Evolutionary conservation across 495 filamentous ascomycete species (phyloP).

Genomic region (Hypoxylon fuscum): DNA sequence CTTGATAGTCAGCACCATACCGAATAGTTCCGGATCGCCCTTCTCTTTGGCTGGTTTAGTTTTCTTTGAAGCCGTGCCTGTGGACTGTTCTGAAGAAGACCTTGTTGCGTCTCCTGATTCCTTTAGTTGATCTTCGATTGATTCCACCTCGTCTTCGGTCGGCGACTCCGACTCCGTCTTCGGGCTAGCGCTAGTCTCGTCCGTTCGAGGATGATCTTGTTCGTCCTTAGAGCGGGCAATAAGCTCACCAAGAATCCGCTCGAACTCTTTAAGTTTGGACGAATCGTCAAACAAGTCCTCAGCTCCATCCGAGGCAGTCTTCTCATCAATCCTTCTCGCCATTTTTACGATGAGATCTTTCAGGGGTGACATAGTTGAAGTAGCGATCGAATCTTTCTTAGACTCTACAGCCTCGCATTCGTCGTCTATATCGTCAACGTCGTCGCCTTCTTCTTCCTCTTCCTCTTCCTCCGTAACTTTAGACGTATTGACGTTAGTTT

Average conservation of each 20-base stretch:
- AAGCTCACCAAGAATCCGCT: conserved; percentile 51
- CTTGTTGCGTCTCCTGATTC: conserved; percentile 5
- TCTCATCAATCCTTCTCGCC: conserved; percentile 35
- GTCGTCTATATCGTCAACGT: conserved; percentile 32
- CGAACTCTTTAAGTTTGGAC: conserved; percentile 49
- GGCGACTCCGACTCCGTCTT: conserved; percentile 3
- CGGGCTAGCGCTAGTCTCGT: conserved; percentile 16
- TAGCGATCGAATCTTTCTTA: conserved; percentile 29
- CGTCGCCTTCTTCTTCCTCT: conserved; percentile 38
- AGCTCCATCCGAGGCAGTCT: conserved; percentile 28
- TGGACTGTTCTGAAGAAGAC: conserved; percentile 10
- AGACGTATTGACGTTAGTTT: background rate
- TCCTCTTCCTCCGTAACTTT: conserved; percentile 33
- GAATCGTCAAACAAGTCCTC: conserved; percentile 33
- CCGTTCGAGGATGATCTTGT: conserved; percentile 33
- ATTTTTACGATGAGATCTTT: conserved; percentile 42
- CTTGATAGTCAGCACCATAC: conserved; percentile 72
- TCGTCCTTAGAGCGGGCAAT: conserved; percentile 42
- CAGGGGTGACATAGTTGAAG: conserved; percentile 33
- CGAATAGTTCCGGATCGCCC: conserved; percentile 57
- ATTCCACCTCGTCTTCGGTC: conserved; percentile 2
- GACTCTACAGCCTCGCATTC: conserved; percentile 38
- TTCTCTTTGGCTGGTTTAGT: conserved; percentile 8
- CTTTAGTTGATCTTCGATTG: conserved; percentile 7
- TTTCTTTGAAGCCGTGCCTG: conserved; percentile 14